Evolutionary conservation across 2,329 filamentous ascomycete genomes (phyloP).

Genomic region (Penicillium vulpinum): DNA sequence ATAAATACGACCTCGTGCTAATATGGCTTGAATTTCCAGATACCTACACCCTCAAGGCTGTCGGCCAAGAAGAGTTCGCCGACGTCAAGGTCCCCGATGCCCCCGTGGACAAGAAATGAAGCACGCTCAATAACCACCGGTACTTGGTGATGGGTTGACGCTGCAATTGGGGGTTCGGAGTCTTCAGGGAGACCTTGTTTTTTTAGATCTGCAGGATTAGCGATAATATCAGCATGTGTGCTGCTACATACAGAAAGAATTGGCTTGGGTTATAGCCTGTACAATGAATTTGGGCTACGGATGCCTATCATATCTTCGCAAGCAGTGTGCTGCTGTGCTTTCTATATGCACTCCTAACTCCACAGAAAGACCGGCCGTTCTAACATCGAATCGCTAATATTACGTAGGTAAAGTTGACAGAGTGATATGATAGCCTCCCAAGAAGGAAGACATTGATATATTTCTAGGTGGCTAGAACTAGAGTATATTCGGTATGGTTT

Average conservation of each 20-base stretch:
- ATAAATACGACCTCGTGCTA: neutral
- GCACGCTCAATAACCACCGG: neutral
- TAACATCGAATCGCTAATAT: too few species aligned
- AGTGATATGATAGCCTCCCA: neutral
- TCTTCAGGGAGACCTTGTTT: conserved; percentile 20
- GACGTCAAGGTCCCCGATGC: conserved; percentile 87
- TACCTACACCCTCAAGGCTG: conserved; percentile 72
- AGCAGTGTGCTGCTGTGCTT: neutral
- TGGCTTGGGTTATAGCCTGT: conserved; percentile 12
- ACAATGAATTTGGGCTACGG: conserved; percentile 12
- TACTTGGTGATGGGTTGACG: conserved; percentile 1
- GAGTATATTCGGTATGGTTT: conserved; percentile 10
- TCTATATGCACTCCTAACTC: neutral
- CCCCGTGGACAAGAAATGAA: conserved; percentile 47
- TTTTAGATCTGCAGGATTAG: conserved; percentile 17
- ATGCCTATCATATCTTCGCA: conserved; percentile 9
- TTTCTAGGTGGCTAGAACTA: conserved; percentile 6
- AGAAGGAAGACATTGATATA: neutral
- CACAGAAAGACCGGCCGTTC: neutral
- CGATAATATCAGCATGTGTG: conserved; percentile 14
- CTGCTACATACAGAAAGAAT: conserved; percentile 21
- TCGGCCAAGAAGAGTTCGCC: conserved; percentile 95
- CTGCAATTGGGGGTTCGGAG: conserved; percentile 21
- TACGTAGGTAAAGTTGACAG: neutral
- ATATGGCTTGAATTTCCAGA: conserved; percentile 48